Percentiles rank a stretch among this genome's conserved stretches.
Conservation (phyloP, 2,329 filamentous ascomycete species). For the Cytospora piceicola region DNA sequence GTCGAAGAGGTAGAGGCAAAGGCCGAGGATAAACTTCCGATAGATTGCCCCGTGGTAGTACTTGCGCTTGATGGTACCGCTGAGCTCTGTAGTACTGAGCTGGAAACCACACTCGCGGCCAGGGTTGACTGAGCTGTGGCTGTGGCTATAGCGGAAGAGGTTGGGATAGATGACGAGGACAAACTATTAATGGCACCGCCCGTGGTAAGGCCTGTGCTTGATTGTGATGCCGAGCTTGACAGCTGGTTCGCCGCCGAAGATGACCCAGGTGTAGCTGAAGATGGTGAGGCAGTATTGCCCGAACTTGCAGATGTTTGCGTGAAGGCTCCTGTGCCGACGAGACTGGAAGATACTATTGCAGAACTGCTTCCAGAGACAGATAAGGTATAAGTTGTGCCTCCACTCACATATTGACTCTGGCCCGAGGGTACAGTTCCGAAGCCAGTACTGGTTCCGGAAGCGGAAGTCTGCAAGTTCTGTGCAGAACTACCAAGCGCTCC, state of each 20-base stretch:
- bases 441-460: not conserved
- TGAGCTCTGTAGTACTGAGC: too few species aligned
- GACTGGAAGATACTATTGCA: not conserved
- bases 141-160: too few species aligned
- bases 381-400: not conserved
- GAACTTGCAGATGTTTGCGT: not conserved
- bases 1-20: too few species aligned
- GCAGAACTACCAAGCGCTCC: not conserved
- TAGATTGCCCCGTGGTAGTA: not conserved
- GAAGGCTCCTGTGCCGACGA: not conserved
- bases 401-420: not conserved
- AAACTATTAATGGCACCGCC: not conserved
- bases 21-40: too few species aligned
- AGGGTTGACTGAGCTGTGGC: not conserved
- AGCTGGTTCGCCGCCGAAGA: not conserved
- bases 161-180: not conserved
- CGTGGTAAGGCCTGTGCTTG: not conserved
- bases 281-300: not conserved
- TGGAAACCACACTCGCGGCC: too few species aligned
- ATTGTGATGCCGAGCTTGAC: not conserved
- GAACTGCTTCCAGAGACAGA: not conserved
- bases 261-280: not conserved
- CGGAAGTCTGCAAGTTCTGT: not conserved
- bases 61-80: too few species aligned
- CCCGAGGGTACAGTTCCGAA: not conserved